Evolutionary conservation across 1,284 basidiomycete species (phyloP), one percentile per base, ranked within the genome.

Genomic region (Ustilago hordei): DNA sequence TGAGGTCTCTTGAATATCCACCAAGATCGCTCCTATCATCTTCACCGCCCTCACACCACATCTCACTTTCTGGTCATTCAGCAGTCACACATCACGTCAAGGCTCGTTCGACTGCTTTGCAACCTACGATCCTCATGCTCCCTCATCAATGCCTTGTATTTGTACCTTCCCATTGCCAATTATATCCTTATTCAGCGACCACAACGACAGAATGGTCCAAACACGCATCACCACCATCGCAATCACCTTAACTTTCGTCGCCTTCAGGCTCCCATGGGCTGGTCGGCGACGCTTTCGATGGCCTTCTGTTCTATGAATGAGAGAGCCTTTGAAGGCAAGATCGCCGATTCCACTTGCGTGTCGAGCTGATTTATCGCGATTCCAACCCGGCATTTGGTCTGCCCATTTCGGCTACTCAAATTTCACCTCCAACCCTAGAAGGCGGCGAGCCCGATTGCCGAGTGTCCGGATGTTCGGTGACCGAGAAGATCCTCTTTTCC

Each of bases 61-160:
- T 45, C 43, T 8, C 43, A 45, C 4, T 7, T 3, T 19, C 43
- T 28, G 15, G n/a, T 45, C 43, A 15, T 19, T n/a, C 43, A 19
- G 43, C 43, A 19, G 19, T 19, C 6, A 15, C 11, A 19, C 43
- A 45, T 7, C n/a, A n/a, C n/a, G 19, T 5, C 43, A 45, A 19
- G 17, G n/a, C 43, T 19, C 7, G 8, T n/a, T 19, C 9, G 8
- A 13, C 6, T 13, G 28, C 48, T 32, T 50, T 19, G 39, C 9
- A 31, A 12, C 17, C 17, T 13, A 19, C 43, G 19, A 19, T 19
- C 6, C n/a, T 19, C 8, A 1, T n/a, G 28, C 11, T 32, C 34
- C 45, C 55, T 57, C 55, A 8, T 12, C 36, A 52, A 15, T 15
- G 11, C 53, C 41, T 55, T 61, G 65, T 61, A 60, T 55, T 67